Evolutionary conservation across 306 rosid species (phyloP).

Genomic region (Pyrus communis): DNA sequence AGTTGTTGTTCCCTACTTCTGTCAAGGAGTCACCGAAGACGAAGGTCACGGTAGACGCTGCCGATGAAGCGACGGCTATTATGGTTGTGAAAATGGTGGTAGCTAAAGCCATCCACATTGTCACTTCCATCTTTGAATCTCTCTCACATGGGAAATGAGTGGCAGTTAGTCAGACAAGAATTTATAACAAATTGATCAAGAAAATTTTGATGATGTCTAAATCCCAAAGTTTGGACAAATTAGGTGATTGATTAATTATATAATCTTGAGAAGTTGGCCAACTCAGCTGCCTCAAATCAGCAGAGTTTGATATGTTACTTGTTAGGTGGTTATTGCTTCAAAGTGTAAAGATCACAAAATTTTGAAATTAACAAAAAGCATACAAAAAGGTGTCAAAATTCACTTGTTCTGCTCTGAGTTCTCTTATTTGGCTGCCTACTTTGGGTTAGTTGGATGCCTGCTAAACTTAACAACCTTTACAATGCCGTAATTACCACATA

Average conservation of each 20-base stretch:
- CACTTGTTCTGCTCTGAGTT: neutral
- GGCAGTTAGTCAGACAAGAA: neutral
- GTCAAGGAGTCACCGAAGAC: conserved; percentile 76
- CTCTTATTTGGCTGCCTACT: conserved; percentile 3
- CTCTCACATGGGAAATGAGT: neutral
- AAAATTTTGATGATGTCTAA: conserved; percentile 6
- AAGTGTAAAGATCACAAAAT: neutral
- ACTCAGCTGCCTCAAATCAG: neutral
- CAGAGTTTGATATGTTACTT: neutral
- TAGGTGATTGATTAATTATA: conserved; percentile 37
- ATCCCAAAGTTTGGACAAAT: conserved; percentile 27
- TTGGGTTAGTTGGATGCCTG: neutral
- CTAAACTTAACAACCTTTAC: neutral
- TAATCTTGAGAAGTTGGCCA: conserved; percentile 2
- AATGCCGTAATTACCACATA: too few species aligned
- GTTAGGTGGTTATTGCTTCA: neutral
- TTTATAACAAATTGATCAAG: conserved; percentile 24
- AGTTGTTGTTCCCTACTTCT: conserved; percentile 86
- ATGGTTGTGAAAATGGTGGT: conserved; percentile 7
- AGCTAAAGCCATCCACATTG: conserved; percentile 13
- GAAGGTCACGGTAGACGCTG: conserved; percentile 29
- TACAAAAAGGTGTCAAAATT: neutral
- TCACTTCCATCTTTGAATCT: conserved; percentile 3
- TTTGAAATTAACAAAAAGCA: neutral
- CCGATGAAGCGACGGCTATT: conserved; percentile 11